Percentiles rank a stretch among this genome's conserved stretches.
phyloP scores from a whole-genome alignment of 352 stramenopile species.

The Globisporangium barbulae region DNA sequence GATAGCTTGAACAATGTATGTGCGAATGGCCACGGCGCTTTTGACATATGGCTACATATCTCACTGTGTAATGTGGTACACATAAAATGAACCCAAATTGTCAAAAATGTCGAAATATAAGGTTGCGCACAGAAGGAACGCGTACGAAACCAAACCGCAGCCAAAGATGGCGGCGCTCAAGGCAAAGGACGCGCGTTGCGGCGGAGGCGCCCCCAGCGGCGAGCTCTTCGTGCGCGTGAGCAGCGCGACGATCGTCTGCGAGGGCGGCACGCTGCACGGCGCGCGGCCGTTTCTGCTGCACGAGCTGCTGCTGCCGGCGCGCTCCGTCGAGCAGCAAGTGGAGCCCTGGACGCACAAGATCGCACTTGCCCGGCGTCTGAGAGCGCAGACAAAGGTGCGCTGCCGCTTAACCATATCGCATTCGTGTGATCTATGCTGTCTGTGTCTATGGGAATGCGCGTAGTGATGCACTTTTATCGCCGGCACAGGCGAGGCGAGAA shows the following conservation, averaged over 20 bases:
- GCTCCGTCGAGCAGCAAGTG: conserved; percentile 16
- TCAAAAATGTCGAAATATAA: no score
- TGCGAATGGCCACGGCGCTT: no score
- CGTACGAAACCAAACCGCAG: no score
- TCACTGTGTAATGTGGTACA: no score
- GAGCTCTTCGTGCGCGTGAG: conserved; percentile 46
- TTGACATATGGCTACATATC: no score
- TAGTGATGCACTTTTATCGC: neutral
- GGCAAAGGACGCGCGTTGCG: neutral
- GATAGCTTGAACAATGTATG: no score
- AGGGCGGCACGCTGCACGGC: conserved; percentile 25
- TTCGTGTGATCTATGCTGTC: neutral
- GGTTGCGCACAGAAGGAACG: no score
- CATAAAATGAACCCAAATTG: no score
- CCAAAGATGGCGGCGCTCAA: neutral
- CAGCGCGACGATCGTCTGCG: conserved; percentile 15
- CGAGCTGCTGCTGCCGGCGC: conserved; percentile 16
- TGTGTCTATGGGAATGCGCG: neutral
- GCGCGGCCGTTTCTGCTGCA: conserved; percentile 29
- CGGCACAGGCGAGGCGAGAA: neutral
- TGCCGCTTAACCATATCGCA: neutral
- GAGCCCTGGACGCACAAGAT: conserved; percentile 26
- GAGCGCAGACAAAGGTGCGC: conserved; percentile 22
- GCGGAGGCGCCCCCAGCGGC: conserved; percentile 21
- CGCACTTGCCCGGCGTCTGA: conserved; percentile 15